Evolutionary conservation across 2,329 filamentous ascomycete species (phyloP).

Genomic region (Lachnellula subtilissima): DNA sequence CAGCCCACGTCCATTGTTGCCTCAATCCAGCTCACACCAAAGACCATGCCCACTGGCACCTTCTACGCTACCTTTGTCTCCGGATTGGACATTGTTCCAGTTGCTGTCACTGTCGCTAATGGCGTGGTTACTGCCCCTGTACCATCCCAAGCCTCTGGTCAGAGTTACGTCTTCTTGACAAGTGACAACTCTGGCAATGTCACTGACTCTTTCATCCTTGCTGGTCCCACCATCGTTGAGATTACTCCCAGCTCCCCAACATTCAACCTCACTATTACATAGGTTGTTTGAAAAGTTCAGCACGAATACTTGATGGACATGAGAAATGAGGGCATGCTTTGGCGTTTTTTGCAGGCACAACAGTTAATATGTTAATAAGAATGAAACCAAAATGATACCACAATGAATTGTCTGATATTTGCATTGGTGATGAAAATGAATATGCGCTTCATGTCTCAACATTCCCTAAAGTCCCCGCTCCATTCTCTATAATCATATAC

Average conservation of each 20-base stretch:
- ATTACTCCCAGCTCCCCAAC: conserved; percentile 27
- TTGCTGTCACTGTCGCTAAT: conserved; percentile 31
- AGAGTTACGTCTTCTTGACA: conserved; percentile 39
- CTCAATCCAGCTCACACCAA: conserved; percentile 25
- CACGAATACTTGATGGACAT: neutral
- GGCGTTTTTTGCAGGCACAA: neutral
- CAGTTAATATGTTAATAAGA: neutral
- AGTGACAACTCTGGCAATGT: conserved; percentile 32
- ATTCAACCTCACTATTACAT: conserved; percentile 19
- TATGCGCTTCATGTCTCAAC: too few relatives aligned
- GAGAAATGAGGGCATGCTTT: neutral
- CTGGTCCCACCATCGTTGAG: conserved; percentile 35
- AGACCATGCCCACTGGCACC: conserved; percentile 19
- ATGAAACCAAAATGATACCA: neutral
- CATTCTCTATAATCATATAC: too few relatives aligned
- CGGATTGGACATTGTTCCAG: conserved; percentile 30
- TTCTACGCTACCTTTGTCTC: conserved; percentile 35
- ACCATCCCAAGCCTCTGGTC: conserved; percentile 33
- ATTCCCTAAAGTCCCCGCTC: too few relatives aligned
- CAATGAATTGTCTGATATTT: too few relatives aligned
- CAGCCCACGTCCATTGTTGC: conserved; percentile 18
- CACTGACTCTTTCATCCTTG: conserved; percentile 35
- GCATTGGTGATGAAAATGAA: too few relatives aligned
- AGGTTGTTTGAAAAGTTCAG: neutral
- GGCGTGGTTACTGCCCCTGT: conserved; percentile 28